These are phyloP conservation scores for Candida argentea DNA, from an alignment of 805 yeast genomes.

Conservation along the genomic window DNA sequence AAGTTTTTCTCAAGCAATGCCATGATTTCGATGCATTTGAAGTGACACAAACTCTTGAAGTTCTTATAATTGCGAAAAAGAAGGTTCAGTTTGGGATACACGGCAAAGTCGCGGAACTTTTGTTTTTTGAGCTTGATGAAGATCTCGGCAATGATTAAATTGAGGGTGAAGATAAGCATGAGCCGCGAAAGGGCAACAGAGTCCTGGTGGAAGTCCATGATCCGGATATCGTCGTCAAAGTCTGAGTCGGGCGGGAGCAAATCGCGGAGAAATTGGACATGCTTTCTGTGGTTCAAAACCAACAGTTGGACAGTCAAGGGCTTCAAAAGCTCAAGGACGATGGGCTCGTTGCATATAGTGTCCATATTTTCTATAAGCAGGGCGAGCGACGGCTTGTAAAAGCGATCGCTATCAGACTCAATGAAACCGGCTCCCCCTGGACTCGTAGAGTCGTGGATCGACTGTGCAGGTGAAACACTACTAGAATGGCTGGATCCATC, in stretches of 20 bases:
- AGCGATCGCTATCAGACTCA: background rate
- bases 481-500: background rate
- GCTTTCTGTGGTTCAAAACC: conserved; percentile 11
- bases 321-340: conserved; percentile 15
- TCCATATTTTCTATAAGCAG: conserved; percentile 16
- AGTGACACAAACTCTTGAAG: conserved; percentile 16
- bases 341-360: conserved; percentile 17
- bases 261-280: conserved; percentile 13
- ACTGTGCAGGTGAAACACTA: background rate
- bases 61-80: conserved; percentile 12
- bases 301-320: conserved; percentile 20
- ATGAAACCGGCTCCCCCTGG: no score
- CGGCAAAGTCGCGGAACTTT: conserved; percentile 12
- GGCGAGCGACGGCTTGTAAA: conserved; percentile 10
- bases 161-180: conserved; percentile 16
- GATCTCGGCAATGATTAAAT: conserved; percentile 19
- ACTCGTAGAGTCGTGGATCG: background rate
- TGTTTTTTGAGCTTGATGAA: conserved; percentile 19
- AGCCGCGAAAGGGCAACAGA: conserved; percentile 17
- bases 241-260: conserved; percentile 6
- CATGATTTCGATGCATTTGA: conserved; percentile 19
- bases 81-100: conserved; percentile 9
- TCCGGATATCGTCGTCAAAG: conserved; percentile 7
- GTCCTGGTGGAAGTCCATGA: conserved; percentile 15
- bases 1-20: conserved; percentile 13